These are phyloP conservation scores for Russula brevipes DNA, from an alignment of 768 basidiomycete genomes.

Conservation along the genomic window DNA sequence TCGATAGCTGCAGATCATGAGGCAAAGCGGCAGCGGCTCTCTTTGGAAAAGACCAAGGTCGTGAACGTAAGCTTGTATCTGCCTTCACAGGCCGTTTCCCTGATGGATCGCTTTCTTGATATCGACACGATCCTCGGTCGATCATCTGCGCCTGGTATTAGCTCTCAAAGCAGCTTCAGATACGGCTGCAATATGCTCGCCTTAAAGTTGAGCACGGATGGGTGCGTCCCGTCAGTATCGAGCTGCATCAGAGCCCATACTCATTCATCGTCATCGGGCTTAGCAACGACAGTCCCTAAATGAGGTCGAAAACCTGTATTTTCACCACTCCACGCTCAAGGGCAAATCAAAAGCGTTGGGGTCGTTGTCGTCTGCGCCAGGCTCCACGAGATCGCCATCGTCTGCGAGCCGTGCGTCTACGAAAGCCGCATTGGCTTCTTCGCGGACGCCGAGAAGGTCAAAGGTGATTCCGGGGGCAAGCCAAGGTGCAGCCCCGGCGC, in stretches of 20 bases:
- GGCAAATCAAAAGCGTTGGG: conserved; percentile 24
- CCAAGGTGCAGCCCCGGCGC: background rate
- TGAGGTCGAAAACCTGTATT: conserved; percentile 77
- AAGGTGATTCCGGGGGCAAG: background rate
- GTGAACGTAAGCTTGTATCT: conserved; percentile 42
- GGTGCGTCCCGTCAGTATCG: conserved; percentile 40
- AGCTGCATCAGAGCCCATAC: background rate
- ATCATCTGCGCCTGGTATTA: conserved; percentile 27
- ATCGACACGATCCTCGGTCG: background rate
- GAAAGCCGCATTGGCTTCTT: background rate
- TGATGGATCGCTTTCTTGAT: background rate
- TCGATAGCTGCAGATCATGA: conserved; percentile 10
- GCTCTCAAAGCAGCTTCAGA: conserved; percentile 66
- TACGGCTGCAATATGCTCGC: conserved; percentile 68
- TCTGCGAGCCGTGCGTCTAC: background rate
- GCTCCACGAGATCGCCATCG: conserved; percentile 11
- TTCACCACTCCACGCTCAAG: conserved; percentile 56
- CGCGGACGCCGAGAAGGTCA: background rate
- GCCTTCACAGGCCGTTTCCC: background rate
- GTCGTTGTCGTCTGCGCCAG: conserved; percentile 29
- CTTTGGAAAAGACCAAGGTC: conserved; percentile 51
- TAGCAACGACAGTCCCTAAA: conserved; percentile 74
- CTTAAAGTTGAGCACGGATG: conserved; percentile 76
- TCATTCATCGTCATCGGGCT: conserved; percentile 15
- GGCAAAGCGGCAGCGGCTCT: conserved; percentile 41